Evolutionary conservation across 2,329 filamentous ascomycete genomes (phyloP).

Genomic region (Clonostachys chloroleuca): DNA sequence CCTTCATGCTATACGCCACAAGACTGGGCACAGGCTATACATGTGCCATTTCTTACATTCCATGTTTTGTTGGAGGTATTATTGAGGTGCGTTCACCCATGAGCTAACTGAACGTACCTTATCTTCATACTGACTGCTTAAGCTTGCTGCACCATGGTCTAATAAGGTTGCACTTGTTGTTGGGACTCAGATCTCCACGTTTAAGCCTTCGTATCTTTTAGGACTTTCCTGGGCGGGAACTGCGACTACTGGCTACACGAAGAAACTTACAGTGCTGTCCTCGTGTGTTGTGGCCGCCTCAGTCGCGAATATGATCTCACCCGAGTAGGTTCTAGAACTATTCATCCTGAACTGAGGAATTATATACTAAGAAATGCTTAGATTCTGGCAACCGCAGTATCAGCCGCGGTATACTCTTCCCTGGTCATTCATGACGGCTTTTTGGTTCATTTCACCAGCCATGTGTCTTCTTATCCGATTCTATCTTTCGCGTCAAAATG

Average conservation of each 20-base stretch:
- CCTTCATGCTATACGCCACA: slow-evolving; percentile 10
- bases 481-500: slow-evolving; percentile 10
- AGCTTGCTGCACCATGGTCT: slow-evolving; percentile 13
- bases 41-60: slow-evolving; percentile 15
- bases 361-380: not conserved
- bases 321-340: slow-evolving; percentile 10
- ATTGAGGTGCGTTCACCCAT: slow-evolving; percentile 7
- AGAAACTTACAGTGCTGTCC: slow-evolving; percentile 13
- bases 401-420: slow-evolving; percentile 11
- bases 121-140: not conserved
- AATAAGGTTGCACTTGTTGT: slow-evolving; percentile 18
- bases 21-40: slow-evolving; percentile 14
- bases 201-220: slow-evolving; percentile 18
- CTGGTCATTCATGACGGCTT: slow-evolving; percentile 14
- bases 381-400: slow-evolving; percentile 14
- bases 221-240: slow-evolving; percentile 17
- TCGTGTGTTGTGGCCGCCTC: slow-evolving; percentile 12
- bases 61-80: slow-evolving; percentile 13
- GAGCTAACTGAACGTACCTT: not conserved
- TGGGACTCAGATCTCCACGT: slow-evolving; percentile 18
- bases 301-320: slow-evolving; percentile 18
- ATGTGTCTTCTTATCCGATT: slow-evolving; percentile 15
- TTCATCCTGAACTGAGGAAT: not conserved
- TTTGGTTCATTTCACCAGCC: slow-evolving; percentile 14
- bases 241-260: slow-evolving; percentile 12